These are phyloP conservation scores for Paragyromitra xinjiangensis DNA, from an alignment of 495 filamentous ascomycete genomes.

Conservation along the genomic window DNA sequence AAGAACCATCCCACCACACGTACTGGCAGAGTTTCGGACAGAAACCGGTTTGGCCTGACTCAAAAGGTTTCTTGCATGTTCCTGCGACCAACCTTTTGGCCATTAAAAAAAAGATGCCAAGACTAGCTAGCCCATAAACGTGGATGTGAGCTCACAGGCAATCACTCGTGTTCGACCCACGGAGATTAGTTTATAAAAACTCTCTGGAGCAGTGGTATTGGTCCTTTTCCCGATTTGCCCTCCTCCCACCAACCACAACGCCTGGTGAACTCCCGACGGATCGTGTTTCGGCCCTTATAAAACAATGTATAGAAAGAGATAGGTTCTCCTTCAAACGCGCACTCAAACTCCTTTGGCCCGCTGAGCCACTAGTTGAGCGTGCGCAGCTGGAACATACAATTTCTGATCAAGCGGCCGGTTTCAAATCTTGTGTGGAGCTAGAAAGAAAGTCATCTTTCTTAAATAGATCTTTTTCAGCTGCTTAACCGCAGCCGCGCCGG, in stretches of 20 bases:
- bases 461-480: not conserved
- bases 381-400: not conserved
- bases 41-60: not conserved
- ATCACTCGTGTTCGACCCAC: slow-evolving; percentile 11
- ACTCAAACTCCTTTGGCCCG: not conserved
- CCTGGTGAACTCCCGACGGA: not conserved
- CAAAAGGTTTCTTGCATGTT: slow-evolving; percentile 9
- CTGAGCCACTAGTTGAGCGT: not conserved
- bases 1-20: not conserved
- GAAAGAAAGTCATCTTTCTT: not conserved
- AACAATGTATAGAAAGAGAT: too few relatives aligned
- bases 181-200: not conserved
- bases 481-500: not conserved
- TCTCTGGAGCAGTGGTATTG: not conserved
- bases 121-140: not conserved
- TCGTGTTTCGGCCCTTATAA: not conserved
- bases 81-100: not conserved
- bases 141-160: slow-evolving; percentile 8
- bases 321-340: not conserved
- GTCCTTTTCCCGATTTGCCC: not conserved
- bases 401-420: not conserved
- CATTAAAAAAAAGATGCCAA: slow-evolving; percentile 5
- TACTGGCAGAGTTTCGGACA: slow-evolving; percentile 1
- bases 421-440: not conserved
- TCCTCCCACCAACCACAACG: not conserved